Base-by-base conservation (phyloP, 352 stramenopile species). In the Globisporangium barbulae region DNA sequence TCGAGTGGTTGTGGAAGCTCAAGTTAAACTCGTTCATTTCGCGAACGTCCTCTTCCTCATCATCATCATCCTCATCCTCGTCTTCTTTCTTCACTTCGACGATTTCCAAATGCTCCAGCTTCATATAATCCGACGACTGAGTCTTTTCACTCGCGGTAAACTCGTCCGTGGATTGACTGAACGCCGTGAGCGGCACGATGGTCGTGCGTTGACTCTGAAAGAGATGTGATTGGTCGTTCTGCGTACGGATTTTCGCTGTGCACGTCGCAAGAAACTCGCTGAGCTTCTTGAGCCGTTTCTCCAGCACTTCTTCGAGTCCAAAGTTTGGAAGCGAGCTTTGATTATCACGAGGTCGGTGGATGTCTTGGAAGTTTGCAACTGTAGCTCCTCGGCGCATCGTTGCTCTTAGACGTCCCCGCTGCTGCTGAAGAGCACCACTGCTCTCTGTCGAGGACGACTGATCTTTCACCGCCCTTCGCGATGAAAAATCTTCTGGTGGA, bases 201-300 rank as follows among this genome's bases (percentile, higher is more conserved):
- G 76, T 79, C 8, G 67, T 76, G 33, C 61, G 53, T 44, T 83
- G 67, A 5, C 64, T 65, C 0, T 65, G 63, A 30, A 80, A 80
- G 17, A 76, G 37, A 5, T 63, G 57, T 1, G 75, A 83, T 4
- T 70, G 62, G 25, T 78, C 52, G 39, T 70, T 63, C 2, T 76
- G 59, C 17, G 59, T 49, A 5, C 56, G 58, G 17, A 76, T 63
- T 28, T 76, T 72, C 1, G 58, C 52, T 13, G 71, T 56, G 57
- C 76, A 78, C 10, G 67, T 64, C n/a, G 65, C 63, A 1, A 83
- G 61, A 50, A 83, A 83, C 8, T 57, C 68, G 21, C 61, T 64
- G 15, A 83, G 47, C 42, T 76, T 54, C 19, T 39, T 21, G 30
- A 68, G 15, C 37, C 47, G 48, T 8, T 12, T 48, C 6, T 42